Conservation (phyloP, 2,329 filamentous ascomycete species). For the Metarhizium guizhouense region DNA sequence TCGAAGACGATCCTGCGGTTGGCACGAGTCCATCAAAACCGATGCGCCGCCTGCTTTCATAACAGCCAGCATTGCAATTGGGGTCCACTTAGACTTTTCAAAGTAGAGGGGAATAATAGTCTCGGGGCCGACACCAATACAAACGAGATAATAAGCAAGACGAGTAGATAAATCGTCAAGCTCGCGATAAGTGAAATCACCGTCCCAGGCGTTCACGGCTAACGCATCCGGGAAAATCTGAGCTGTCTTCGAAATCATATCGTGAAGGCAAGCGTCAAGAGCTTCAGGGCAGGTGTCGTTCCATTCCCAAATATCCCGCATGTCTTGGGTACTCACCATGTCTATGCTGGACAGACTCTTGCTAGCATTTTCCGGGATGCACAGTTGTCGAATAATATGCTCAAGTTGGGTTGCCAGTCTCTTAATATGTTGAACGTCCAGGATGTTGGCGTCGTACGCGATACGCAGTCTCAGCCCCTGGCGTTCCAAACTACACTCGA, state of each 20-base stretch:
- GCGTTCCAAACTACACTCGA: slow-evolving; percentile 1
- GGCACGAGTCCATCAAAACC: slow-evolving; percentile 9
- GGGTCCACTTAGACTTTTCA: slow-evolving; percentile 7
- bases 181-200: slow-evolving; percentile 30
- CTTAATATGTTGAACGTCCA: background rate
- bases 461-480: background rate
- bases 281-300: slow-evolving; percentile 1
- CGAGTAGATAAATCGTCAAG: slow-evolving; percentile 11
- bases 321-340: slow-evolving; percentile 1
- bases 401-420: slow-evolving; percentile 1
- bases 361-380: background rate
- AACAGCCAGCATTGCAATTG: slow-evolving; percentile 3
- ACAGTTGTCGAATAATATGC: slow-evolving; percentile 3
- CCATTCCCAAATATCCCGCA: slow-evolving; percentile 7
- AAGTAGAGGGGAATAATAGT: slow-evolving; percentile 4
- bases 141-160: slow-evolving; percentile 7
- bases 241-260: slow-evolving; percentile 1
- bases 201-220: slow-evolving; percentile 19
- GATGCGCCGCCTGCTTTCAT: slow-evolving; percentile 5
- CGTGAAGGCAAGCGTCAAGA: slow-evolving; percentile 3
- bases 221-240: slow-evolving; percentile 2
- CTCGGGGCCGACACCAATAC: slow-evolving; percentile 2
- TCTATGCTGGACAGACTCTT: background rate
- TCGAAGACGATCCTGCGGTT: slow-evolving; percentile 9
- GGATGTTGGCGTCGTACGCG: background rate